Evolutionary conservation across 768 basidiomycete genomes (phyloP), one percentile per base, ranked within the genome.

Genomic region (Leccinum ochraceum): DNA sequence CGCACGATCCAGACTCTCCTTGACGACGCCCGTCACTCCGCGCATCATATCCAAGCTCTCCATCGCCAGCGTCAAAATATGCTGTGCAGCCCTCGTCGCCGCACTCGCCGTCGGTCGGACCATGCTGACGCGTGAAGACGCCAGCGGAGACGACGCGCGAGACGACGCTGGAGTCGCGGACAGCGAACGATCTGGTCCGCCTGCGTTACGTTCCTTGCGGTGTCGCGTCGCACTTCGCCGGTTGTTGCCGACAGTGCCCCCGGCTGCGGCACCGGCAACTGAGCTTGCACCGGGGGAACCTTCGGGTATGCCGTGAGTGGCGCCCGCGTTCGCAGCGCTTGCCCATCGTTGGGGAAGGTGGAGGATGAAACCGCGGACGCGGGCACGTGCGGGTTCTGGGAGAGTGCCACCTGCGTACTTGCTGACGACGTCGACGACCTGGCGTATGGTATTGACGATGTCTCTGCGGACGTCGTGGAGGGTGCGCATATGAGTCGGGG

Each of bases 21-120:
- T 89, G 61, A 95, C 89, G 24, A 95, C 92, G 4, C 84, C 82
- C n/a, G 92, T 92, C 30, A 95, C 92, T 30, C 90, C 86, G 30
- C 88, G 80, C 81, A 96, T 86, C 92, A 95, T 95, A 69, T 96
- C 94, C 73, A 96, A 69, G 69, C 93, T 94, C 78, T 96, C 95
- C 14, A 89, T 90, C 13, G 94, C 93, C 9, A 96, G 84, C 8
- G 87, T 86, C 65, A 96, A 71, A 20, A 96, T 87, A 54, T 89
- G 79, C 71, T 92, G 89, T 10, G 94, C 91, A 30, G 93, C 89
- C 16, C 86, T 80, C 24, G 84, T 80, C 2, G 90, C 91, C 6
- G 85, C 78, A 37, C 84, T 79, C 0, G 83, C 80, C 0, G 79
- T 80, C 6, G 76, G 71, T 42, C 65, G 67, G 20, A 54, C 56